Evolutionary conservation across 257 asterid species (phyloP).

Genomic region (Penstemon davidsonii): DNA sequence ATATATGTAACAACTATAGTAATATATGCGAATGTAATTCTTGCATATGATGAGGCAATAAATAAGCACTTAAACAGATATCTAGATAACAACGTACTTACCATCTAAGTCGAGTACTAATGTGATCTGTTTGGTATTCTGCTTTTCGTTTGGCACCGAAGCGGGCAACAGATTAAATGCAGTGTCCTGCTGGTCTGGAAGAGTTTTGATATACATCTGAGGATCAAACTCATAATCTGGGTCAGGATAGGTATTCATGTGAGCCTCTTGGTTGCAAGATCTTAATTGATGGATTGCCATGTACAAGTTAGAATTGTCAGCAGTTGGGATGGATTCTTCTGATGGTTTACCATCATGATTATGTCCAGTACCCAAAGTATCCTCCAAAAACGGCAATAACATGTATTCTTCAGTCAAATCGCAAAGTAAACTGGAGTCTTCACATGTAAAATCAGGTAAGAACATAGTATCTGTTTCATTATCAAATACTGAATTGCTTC

Average conservation of each 20-base stretch:
- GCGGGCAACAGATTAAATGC: conserved; percentile 40
- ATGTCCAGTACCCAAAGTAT: conserved; percentile 46
- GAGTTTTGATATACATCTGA: conserved; percentile 70
- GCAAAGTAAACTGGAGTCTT: conserved; percentile 60
- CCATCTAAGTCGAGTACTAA: conserved; percentile 96
- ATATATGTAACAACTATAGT: conserved; percentile 8
- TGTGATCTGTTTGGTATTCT: conserved; percentile 52
- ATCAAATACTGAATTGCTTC: conserved; percentile 45
- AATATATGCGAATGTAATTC: conserved; percentile 32
- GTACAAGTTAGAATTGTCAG: conserved; percentile 68
- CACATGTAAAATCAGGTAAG: conserved; percentile 63
- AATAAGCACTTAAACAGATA: conserved; percentile 14
- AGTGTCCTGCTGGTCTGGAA: conserved; percentile 62
- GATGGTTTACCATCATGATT: conserved; percentile 42
- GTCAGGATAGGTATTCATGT: conserved; percentile 42
- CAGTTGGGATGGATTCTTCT: conserved; percentile 38
- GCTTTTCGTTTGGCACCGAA: conserved; percentile 43
- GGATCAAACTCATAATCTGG: conserved; percentile 88
- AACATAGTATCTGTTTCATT: conserved; percentile 42
- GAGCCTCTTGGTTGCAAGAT: conserved; percentile 57
- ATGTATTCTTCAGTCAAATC: conserved; percentile 60
- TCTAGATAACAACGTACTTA: conserved; percentile 38
- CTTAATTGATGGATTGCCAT: conserved; percentile 67
- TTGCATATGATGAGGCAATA: conserved; percentile 35
- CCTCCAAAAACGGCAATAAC: conserved; percentile 65